These are phyloP conservation scores for Aschersonia sp. DNA, from an alignment of 2,329 filamentous ascomycete genomes.

Conservation along the genomic window DNA sequence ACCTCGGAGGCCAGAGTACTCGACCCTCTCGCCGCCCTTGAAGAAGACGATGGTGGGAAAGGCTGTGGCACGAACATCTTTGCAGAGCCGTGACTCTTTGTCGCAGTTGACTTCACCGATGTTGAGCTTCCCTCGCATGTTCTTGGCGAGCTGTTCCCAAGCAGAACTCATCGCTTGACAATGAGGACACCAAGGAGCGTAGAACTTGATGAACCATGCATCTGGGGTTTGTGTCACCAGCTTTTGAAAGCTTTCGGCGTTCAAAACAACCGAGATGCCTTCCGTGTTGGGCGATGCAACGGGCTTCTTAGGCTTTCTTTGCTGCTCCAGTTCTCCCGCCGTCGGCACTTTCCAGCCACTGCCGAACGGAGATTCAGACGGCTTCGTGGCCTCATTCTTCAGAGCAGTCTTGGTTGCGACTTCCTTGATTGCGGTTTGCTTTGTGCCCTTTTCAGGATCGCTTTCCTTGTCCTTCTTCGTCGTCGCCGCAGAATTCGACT, in stretches of 20 bases:
- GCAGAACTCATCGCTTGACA: conserved; percentile 85
- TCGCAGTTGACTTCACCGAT: conserved; percentile 96
- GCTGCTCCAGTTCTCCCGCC: conserved; percentile 15
- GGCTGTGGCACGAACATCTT: conserved; percentile 64
- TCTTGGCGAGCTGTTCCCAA: conserved; percentile 80
- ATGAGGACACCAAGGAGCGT: conserved; percentile 92
- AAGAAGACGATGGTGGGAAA: conserved; percentile 92
- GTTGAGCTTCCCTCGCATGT: conserved; percentile 81
- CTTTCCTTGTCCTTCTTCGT: conserved; percentile 7
- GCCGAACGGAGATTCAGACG: conserved; percentile 11
- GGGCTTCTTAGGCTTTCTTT: conserved; percentile 31
- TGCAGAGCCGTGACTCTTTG: conserved; percentile 72
- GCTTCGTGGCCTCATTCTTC: background rate
- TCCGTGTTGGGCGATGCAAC: conserved; percentile 51
- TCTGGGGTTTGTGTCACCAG: conserved; percentile 77
- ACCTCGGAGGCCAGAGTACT: conserved; percentile 84
- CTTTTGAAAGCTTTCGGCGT: conserved; percentile 72
- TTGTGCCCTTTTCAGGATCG: conserved; percentile 6
- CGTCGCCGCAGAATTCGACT: conserved; percentile 15
- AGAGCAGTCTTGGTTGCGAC: conserved; percentile 10
- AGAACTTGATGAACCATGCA: conserved; percentile 98
- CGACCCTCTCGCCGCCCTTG: conserved; percentile 77
- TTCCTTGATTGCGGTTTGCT: conserved; percentile 14
- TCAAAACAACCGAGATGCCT: conserved; percentile 62
- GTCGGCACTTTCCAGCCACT: conserved; percentile 15